Conservation (phyloP, 202 grass and related monocot species). For the Eragrostis tef region DNA sequence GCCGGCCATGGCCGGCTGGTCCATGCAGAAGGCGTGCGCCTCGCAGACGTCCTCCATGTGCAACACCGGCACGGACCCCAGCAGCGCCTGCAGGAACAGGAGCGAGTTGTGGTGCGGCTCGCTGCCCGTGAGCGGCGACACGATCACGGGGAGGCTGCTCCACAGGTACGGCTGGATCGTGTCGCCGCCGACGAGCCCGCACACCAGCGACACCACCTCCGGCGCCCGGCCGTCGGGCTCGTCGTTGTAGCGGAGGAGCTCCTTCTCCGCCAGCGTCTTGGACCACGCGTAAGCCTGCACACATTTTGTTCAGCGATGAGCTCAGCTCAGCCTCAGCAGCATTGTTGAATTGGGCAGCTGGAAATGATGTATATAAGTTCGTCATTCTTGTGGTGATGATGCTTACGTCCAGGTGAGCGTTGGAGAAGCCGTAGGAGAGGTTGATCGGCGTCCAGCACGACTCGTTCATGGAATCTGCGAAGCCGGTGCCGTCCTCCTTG, state of each 20-base stretch:
- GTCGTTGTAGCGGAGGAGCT: conserved; percentile 57
- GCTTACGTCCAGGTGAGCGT: conserved; percentile 40
- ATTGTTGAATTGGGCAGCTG: too few relatives aligned
- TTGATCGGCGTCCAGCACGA: conserved; percentile 60
- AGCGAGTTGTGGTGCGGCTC: conserved; percentile 6
- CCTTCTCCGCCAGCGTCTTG: conserved; percentile 60
- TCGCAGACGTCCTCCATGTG: conserved; percentile 70
- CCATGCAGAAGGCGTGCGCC: conserved; percentile 72
- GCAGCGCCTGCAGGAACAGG: conserved; percentile 54
- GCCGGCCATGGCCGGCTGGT: conserved; percentile 54
- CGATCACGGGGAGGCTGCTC: conserved; percentile 18
- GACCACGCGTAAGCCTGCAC: conserved; percentile 52
- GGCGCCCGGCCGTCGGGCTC: neutral
- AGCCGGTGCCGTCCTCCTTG: conserved; percentile 54
- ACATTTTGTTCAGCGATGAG: too few relatives aligned
- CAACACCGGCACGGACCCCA: conserved; percentile 60
- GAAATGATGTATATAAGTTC: too few relatives aligned
- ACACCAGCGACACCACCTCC: conserved; percentile 61
- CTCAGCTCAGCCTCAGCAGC: too few relatives aligned
- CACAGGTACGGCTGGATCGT: conserved; percentile 48
- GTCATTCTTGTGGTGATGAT: too few relatives aligned
- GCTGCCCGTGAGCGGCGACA: conserved; percentile 56
- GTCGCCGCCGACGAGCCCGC: conserved; percentile 64
- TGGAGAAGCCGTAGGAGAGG: conserved; percentile 52
- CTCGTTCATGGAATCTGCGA: conserved; percentile 57